phyloP scores from a whole-genome alignment of 768 basidiomycete genomes.

The Serendipita vermifera region DNA sequence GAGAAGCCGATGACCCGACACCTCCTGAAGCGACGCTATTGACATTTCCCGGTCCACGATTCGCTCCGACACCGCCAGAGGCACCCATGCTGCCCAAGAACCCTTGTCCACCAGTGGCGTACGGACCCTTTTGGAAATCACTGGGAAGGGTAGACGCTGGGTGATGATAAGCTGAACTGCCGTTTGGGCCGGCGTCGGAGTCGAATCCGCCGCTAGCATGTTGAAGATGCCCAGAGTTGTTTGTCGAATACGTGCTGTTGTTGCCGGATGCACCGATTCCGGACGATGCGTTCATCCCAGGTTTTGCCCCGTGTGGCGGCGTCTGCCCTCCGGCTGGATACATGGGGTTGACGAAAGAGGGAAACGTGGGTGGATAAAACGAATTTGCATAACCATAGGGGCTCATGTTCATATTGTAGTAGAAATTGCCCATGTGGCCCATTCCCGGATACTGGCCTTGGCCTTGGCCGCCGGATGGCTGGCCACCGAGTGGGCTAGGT shows the following conservation, averaged over 20 bases:
- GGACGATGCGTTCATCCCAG: not conserved
- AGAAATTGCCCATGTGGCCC: not conserved
- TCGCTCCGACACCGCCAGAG: not conserved
- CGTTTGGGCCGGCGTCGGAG: not conserved
- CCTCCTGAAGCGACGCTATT: not conserved
- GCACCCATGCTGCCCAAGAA: not conserved
- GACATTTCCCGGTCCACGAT: not conserved
- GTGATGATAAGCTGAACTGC: not conserved
- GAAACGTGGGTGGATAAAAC: constrained; percentile 1
- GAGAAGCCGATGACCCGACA: not conserved
- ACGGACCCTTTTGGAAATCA: not conserved
- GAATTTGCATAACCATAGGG: constrained; percentile 1
- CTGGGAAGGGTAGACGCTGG: not conserved
- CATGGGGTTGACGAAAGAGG: constrained; percentile 4
- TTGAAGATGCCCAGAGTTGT: not conserved
- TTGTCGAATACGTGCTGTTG: not conserved
- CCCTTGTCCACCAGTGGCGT: not conserved
- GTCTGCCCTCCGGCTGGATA: not conserved
- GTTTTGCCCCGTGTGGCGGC: constrained; percentile 2
- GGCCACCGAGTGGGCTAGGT: not conserved
- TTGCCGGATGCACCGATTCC: not conserved
- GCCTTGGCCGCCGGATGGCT: not conserved
- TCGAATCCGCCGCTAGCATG: not conserved
- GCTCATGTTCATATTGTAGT: constrained; percentile 4
- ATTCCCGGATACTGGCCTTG: constrained; percentile 4